phyloP scores from a whole-genome alignment of 768 basidiomycete genomes.

The Xerocomellus intermedius region DNA sequence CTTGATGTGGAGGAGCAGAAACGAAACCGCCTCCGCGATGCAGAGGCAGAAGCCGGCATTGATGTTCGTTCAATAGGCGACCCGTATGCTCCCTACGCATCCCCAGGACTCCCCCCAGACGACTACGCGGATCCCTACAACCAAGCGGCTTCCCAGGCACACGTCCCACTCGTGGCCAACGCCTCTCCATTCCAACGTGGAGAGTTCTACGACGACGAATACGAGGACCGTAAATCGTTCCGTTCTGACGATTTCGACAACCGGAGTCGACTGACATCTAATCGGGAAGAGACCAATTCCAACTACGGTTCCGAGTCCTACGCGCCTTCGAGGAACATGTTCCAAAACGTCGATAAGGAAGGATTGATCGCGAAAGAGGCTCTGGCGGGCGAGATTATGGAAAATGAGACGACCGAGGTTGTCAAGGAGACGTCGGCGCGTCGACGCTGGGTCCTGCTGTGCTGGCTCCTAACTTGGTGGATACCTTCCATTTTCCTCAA shows the following conservation, averaged over 20 bases:
- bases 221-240: slow-evolving; percentile 71
- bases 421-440: slow-evolving; percentile 80
- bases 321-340: slow-evolving; percentile 95
- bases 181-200: slow-evolving; percentile 81
- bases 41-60: slow-evolving; percentile 69
- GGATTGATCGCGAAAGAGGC: slow-evolving; percentile 77
- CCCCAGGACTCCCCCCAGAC: slow-evolving; percentile 45
- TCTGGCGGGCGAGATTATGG: slow-evolving; percentile 79
- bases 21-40: slow-evolving; percentile 73
- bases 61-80: slow-evolving; percentile 56
- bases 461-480: slow-evolving; percentile 93
- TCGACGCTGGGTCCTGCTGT: slow-evolving; percentile 82
- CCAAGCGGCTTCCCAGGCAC: slow-evolving; percentile 54
- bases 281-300: slow-evolving; percentile 74
- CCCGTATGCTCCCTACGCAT: slow-evolving; percentile 76
- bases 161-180: slow-evolving; percentile 79
- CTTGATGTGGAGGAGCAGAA: slow-evolving; percentile 86
- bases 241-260: slow-evolving; percentile 79
- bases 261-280: slow-evolving; percentile 72
- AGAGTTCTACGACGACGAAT: slow-evolving; percentile 74
- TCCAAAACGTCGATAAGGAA: slow-evolving; percentile 77
- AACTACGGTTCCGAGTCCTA: slow-evolving; percentile 91
- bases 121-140: slow-evolving; percentile 55
- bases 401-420: slow-evolving; percentile 86
- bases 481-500: slow-evolving; percentile 68